Evolutionary conservation across 73 alveolate species (phyloP).

Genomic region (Stentor roeselii): DNA sequence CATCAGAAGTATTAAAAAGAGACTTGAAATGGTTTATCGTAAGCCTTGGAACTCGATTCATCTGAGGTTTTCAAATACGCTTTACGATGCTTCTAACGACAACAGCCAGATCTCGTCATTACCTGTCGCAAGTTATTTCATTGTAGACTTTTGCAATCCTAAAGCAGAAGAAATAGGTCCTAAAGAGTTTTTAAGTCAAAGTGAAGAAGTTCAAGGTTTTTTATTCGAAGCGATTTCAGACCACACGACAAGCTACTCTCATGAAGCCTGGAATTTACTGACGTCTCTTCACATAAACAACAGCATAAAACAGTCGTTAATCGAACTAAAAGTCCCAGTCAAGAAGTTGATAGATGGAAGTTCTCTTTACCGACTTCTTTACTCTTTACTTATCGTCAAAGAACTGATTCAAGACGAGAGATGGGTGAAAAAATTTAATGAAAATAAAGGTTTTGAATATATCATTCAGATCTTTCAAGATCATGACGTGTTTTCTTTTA

Average conservation of each 20-base stretch:
- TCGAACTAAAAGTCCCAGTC: not conserved
- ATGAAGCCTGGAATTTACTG: constrained; percentile 8
- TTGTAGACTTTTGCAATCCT: not conserved
- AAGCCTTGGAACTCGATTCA: not conserved
- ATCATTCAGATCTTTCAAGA: not conserved
- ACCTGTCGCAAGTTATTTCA: not conserved
- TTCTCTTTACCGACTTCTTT: not conserved
- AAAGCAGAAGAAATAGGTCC: not conserved
- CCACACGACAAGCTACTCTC: not conserved
- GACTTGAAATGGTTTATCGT: not conserved
- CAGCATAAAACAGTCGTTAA: not conserved
- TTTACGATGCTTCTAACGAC: not conserved
- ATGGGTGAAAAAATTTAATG: constrained; percentile 8
- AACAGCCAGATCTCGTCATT: not conserved
- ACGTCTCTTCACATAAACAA: not conserved
- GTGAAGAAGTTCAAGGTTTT: not conserved
- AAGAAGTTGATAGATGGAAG: not conserved
- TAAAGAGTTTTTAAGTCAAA: not conserved
- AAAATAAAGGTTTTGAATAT: not conserved
- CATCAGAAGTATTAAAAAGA: not conserved
- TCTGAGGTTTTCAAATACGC: not conserved
- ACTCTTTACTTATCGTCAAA: constrained; percentile 9
- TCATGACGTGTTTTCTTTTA: not conserved
- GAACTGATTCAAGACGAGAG: not conserved
- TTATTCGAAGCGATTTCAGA: not conserved